Evolutionary conservation across 371 early-diverging fungal genomes (phyloP).

Genomic region (Apophysomyces variabilis): DNA sequence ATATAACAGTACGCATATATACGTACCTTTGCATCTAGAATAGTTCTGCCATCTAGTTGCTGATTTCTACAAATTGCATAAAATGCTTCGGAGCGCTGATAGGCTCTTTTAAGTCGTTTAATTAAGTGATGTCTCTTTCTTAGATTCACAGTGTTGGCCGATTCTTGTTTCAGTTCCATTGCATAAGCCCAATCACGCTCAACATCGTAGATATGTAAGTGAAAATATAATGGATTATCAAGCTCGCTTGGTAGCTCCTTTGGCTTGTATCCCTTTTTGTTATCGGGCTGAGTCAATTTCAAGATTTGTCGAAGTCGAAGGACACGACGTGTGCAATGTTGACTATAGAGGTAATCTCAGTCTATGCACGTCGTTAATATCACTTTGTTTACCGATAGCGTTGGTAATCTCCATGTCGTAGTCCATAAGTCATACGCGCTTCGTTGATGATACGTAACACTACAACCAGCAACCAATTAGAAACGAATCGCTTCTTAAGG

Average conservation of each 20-base stretch:
- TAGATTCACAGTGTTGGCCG: conserved; percentile 59
- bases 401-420: conserved; percentile 82
- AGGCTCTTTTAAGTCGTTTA: conserved; percentile 68
- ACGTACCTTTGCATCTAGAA: conserved; percentile 67
- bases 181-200: conserved; percentile 85
- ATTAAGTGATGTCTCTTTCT: conserved; percentile 73
- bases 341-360: conserved; percentile 31
- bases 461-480: conserved; percentile 18
- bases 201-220: conserved; percentile 67
- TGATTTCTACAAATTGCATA: conserved; percentile 56
- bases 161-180: conserved; percentile 75
- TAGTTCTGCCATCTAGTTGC: conserved; percentile 58
- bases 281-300: conserved; percentile 61
- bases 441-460: conserved; percentile 66
- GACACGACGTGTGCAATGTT: conserved; percentile 74
- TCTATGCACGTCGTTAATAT: neutral
- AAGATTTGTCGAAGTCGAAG: conserved; percentile 66
- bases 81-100: conserved; percentile 56
- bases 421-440: conserved; percentile 79
- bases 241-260: conserved; percentile 54
- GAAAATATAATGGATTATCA: conserved; percentile 60
- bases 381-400: conserved; percentile 64
- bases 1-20: neutral
- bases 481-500: neutral
- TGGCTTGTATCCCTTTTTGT: conserved; percentile 49